Evolutionary conservation across 495 filamentous ascomycete species (phyloP), one percentile per base, ranked within the genome.

Genomic region (Parathielavia hyrcaniae): DNA sequence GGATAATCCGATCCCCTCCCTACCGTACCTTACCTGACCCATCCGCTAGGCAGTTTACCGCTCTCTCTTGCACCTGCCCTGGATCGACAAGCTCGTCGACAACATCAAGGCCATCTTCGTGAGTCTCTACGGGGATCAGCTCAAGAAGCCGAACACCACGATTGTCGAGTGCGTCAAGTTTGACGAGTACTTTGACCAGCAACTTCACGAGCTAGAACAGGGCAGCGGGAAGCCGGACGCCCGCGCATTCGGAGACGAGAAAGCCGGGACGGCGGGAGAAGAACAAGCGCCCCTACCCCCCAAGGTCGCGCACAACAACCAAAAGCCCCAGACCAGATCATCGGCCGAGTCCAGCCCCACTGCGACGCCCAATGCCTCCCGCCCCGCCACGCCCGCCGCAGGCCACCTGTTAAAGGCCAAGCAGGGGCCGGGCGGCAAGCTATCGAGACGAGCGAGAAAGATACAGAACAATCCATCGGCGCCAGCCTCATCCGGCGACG

Each of bases 31-130:
- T 53, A 64, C 53, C 57, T 30, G 52, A 44, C 49, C 36, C 32
- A 46, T 17, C 8, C 16, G 16, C 4, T 4, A 98, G 92, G 93
- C 92, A 53, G 93, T 98, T 57, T 98, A 98, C 72, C 88, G 95
- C 70, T 96, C 91, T 26, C 81, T 98, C 9, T 75, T 98, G 10
- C 92, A 96, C 68, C 83, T 98, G 16, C 89, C 89, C 3, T 98
- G 93, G 93, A 89, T 97, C 61, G 93, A 97, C 67, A 92, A 91
- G 71, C 87, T 98, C 20, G 78, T 98, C 56, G 91, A 96, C 65
- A 96, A 97, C 61, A 88, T 97, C 52, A 87, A 86, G 61, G 88
- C 87, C 8, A 81, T 98, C 34, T 98, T 97, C 67, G 81, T 89
- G 52, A 85, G 88, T 54, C 77, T 96, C 26, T 97, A 97, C 68